Evolutionary conservation across 768 basidiomycete genomes (phyloP), one percentile per base, ranked within the genome.

Genomic region (Amylocystis lapponica): DNA sequence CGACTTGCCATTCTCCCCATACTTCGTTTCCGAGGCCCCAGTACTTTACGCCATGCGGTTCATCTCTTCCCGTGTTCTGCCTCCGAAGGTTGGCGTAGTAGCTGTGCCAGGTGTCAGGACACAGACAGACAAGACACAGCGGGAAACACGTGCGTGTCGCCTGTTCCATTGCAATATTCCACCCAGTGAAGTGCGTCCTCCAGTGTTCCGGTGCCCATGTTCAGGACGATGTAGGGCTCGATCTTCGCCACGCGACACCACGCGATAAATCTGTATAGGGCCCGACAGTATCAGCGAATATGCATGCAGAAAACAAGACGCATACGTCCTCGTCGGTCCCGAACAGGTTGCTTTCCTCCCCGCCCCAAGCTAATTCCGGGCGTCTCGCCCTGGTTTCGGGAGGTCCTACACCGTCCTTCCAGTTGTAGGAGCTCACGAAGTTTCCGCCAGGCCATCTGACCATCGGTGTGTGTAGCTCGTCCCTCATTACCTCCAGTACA

Each of bases 191-290:
- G 59, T 0, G 78, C 78, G 31, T 80, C 78, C 43, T 78, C 76
- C 7, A 77, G 63, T 0, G 76, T 78, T 4, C 80, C 78, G 0
- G 78, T 79, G 4, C 78, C 80, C 79, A 81, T 79, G 57, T 80
- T 80, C 22, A 79, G 52, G 49, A 77, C 76, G 36, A 81, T 71
- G 54, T 70, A 80, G 1, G 79, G 80, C 55, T 81, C 78, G 10
- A 70, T 69, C 5, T 68, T 70, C 2, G 75, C 60, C 12, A 60
- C 66, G 10, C 70, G 65, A 48, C 74, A 78, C 68, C 77, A 82
- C 41, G 68, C 60, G 34, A 80, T 75, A 54, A 80, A 80, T 53
- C 75, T 73, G 13, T 19, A 35, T 20, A 33, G 6, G 14, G 14
- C 4, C 16, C 12, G 4, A n/a, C 14, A 10, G n/a, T n/a, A n/a